Evolutionary conservation across 345 rosid genomes (phyloP).

Genomic region (Populus simonii): DNA sequence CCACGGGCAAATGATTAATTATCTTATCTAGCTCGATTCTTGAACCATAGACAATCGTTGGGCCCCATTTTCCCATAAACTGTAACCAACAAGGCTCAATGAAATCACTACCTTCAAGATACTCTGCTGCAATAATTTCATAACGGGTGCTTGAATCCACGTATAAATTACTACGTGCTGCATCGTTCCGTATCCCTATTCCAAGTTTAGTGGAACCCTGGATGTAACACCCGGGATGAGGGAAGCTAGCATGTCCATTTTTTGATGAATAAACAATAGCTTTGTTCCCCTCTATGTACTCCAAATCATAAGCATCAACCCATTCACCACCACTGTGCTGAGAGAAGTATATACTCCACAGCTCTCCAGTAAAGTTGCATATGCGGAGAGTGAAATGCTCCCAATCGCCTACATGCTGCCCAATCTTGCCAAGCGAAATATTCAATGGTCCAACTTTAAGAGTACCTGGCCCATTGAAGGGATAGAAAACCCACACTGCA

Average conservation of each 20-base stretch:
- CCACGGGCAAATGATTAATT: slow-evolving; percentile 42
- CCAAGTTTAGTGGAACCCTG: slow-evolving; percentile 65
- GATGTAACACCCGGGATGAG: slow-evolving; percentile 61
- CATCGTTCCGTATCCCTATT: slow-evolving; percentile 74
- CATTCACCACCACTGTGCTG: slow-evolving; percentile 91
- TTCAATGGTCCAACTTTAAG: slow-evolving; percentile 54
- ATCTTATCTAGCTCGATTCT: slow-evolving; percentile 54
- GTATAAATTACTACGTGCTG: slow-evolving; percentile 37
- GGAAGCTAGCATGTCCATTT: slow-evolving; percentile 79
- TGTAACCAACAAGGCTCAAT: slow-evolving; percentile 72
- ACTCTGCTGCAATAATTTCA: slow-evolving; percentile 71
- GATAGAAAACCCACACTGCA: slow-evolving; percentile 85
- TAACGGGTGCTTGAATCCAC: slow-evolving; percentile 63
- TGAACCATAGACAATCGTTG: slow-evolving; percentile 55
- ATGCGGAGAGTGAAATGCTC: slow-evolving; percentile 88
- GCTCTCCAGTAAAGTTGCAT: slow-evolving; percentile 76
- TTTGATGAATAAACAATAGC: slow-evolving; percentile 63
- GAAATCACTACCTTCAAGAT: slow-evolving; percentile 50
- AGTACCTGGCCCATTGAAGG: slow-evolving; percentile 86
- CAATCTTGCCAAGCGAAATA: slow-evolving; percentile 50
- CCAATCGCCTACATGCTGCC: slow-evolving; percentile 94
- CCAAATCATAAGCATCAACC: slow-evolving; percentile 67
- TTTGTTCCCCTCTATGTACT: slow-evolving; percentile 57
- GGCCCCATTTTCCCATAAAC: slow-evolving; percentile 91
- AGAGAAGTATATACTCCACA: slow-evolving; percentile 74